Percentiles rank a stretch among this genome's conserved stretches.
Evolutionary conservation across 352 stramenopile species (phyloP).

Genomic region (Pythium scleroteichum): DNA sequence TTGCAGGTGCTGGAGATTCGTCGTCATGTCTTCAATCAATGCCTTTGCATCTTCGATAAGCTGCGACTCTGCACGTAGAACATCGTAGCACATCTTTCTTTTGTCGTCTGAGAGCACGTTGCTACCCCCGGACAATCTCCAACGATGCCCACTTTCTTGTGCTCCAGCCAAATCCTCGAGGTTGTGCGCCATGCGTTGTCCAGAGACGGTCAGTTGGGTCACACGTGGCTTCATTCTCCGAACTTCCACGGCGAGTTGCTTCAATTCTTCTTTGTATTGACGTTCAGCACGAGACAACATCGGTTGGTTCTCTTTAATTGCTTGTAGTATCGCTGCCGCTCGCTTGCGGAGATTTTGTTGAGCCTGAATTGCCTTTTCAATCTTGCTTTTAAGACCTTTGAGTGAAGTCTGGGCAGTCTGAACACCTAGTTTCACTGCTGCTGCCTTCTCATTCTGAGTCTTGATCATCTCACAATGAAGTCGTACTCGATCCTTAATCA

Average conservation of each 20-base stretch:
- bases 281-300: constrained; percentile 72
- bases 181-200: constrained; percentile 55
- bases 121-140: not conserved
- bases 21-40: constrained; percentile 62
- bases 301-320: constrained; percentile 82
- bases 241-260: constrained; percentile 58
- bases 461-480: constrained; percentile 65
- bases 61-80: constrained; percentile 78
- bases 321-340: constrained; percentile 73
- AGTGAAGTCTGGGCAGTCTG: constrained; percentile 36
- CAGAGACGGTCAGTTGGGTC: constrained; percentile 66
- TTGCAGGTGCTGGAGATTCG: constrained; percentile 50
- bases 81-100: constrained; percentile 83
- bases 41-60: constrained; percentile 79
- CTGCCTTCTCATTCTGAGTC: constrained; percentile 47
- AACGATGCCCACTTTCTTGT: constrained; percentile 21
- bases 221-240: constrained; percentile 74
- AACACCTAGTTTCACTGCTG: constrained; percentile 41
- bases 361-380: constrained; percentile 57
- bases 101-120: constrained; percentile 61
- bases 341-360: constrained; percentile 78
- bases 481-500: constrained; percentile 58
- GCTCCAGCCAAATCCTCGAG: constrained; percentile 39
- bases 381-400: constrained; percentile 49
- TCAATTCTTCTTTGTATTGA: constrained; percentile 72